Evolutionary conservation across 139 green algal genomes (phyloP), one percentile per base, ranked within the genome.

Genomic region (Coccomyxa sp.): DNA sequence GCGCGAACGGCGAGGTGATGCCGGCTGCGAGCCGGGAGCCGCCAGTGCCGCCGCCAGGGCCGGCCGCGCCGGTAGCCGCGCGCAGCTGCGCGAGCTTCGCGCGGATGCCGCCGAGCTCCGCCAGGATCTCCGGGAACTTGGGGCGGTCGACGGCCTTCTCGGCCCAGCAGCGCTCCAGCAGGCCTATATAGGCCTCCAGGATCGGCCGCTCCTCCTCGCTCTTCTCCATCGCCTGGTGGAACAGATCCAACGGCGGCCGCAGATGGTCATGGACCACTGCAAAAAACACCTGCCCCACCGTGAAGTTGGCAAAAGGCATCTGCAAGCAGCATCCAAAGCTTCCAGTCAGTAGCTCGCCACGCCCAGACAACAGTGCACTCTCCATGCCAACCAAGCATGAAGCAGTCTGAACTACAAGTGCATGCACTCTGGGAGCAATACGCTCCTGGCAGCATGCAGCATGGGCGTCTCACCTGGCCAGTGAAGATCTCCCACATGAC

Each of bases 401-500:
- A 51, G 38, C 38, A 51, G 3, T 51, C 38, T 51, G 38, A 51
- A 51, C 38, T 51, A 51, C 3, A 51, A 51, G 3, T 51, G 38
- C 38, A 51, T 7, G 7, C 38, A 51, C 38, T 51, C 38, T 7
- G 38, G 38, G 38, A 51, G 7, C 38, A 51, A 51, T 7, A 51
- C 38, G 38, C 38, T 51, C 38, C 38, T 51, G 38, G 38, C 38
- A 51, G 38, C 38, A 51, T 51, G 38, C 38, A 51, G 38, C 38
- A 7, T 51, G 38, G 63, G 18, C 63, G 23, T 38, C 71, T 31
- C 23, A 77, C 71, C 71, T 77, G 27, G 1, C 71, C 71, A 38
- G 71, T 31, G 30, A 63, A 27, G 14, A 80, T 30, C 76, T 80
- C 30, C 76, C 76, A 80, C 76, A 80, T 80, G 31, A 80, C 31